Percentiles rank a stretch among this genome's conserved stretches.
Conservation (phyloP, 2,329 filamentous ascomycete genomes). For the Xylariaceae sp. region DNA sequence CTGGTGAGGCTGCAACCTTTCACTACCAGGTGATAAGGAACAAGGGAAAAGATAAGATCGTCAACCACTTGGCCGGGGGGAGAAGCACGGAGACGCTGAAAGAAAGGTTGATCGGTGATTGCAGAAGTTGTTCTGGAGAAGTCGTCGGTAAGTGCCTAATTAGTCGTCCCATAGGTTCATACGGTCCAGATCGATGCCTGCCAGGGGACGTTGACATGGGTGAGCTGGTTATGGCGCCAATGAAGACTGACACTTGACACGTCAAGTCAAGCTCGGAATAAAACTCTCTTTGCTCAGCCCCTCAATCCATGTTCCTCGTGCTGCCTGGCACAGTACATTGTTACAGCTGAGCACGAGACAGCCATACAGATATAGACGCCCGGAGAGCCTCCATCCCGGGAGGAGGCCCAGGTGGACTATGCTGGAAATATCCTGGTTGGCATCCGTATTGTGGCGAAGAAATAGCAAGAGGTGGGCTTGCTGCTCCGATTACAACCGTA, state of each 20-base stretch:
- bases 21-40: slow-evolving; percentile 1
- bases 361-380: background rate
- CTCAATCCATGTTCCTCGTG: slow-evolving; percentile 10
- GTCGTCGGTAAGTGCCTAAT: slow-evolving; percentile 11
- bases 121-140: slow-evolving; percentile 1
- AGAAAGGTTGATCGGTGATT: slow-evolving; percentile 4
- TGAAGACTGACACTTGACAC: slow-evolving; percentile 16
- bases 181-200: slow-evolving; percentile 16
- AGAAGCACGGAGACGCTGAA: slow-evolving; percentile 8
- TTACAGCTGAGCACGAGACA: background rate
- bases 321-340: slow-evolving; percentile 10
- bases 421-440: background rate
- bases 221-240: slow-evolving; percentile 15
- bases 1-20: slow-evolving; percentile 3
- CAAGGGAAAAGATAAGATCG: slow-evolving; percentile 9
- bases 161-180: slow-evolving; percentile 11
- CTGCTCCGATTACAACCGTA: background rate
- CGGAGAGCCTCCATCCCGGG: background rate
- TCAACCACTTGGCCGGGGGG: slow-evolving; percentile 9
- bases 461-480: background rate
- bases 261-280: slow-evolving; percentile 20
- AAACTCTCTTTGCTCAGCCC: slow-evolving; percentile 21
- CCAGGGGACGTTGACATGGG: slow-evolving; percentile 18
- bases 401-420: background rate
- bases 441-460: background rate